A percentile compares a stretch with the other conserved stretches of the same genome.
These are phyloP conservation scores for Rhizopogon vesiculosus DNA, from an alignment of 768 basidiomycete genomes.

Conservation along the genomic window DNA sequence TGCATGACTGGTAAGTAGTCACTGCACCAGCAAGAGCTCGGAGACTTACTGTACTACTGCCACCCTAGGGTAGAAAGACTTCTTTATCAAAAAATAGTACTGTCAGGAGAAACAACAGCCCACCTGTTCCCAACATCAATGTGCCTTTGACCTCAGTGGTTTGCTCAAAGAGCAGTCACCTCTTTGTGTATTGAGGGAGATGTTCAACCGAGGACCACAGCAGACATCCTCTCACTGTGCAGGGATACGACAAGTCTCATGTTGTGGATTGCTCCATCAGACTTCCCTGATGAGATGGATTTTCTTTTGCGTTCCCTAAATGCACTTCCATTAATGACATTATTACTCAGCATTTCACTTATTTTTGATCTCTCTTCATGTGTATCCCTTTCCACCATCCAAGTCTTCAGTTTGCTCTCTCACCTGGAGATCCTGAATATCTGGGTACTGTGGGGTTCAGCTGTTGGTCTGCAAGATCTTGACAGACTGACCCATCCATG, in stretches of 20 bases:
- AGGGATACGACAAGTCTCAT: slow-evolving; percentile 11
- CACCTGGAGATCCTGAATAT: slow-evolving; percentile 17
- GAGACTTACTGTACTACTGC: background rate
- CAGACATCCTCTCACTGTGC: slow-evolving; percentile 7
- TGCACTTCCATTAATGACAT: slow-evolving; percentile 8
- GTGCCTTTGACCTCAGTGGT: slow-evolving; percentile 9
- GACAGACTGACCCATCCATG: slow-evolving; percentile 9
- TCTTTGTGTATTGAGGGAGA: slow-evolving; percentile 13
- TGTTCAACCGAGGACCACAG: slow-evolving; percentile 2
- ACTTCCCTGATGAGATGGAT: background rate
- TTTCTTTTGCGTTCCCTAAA: slow-evolving; percentile 4
- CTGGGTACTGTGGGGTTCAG: slow-evolving; percentile 15
- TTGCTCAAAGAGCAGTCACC: slow-evolving; percentile 8
- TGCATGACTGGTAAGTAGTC: slow-evolving; percentile 12
- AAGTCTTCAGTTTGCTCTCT: slow-evolving; percentile 9
- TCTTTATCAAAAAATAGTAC: slow-evolving; percentile 14
- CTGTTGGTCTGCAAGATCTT: slow-evolving; percentile 11
- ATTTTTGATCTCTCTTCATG: background rate
- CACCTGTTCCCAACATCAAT: slow-evolving; percentile 4
- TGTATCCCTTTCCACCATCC: slow-evolving; percentile 1
- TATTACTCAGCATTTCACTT: slow-evolving; percentile 12
- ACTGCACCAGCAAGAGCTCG: background rate
- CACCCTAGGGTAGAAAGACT: slow-evolving; percentile 16
- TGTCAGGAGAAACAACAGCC: slow-evolving; percentile 6
- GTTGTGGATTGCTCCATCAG: slow-evolving; percentile 9